Percentiles rank a stretch among this genome's conserved stretches.
Evolutionary conservation across 2,329 filamentous ascomycete species (phyloP).

Genomic region (Sphaerulina musiva): DNA sequence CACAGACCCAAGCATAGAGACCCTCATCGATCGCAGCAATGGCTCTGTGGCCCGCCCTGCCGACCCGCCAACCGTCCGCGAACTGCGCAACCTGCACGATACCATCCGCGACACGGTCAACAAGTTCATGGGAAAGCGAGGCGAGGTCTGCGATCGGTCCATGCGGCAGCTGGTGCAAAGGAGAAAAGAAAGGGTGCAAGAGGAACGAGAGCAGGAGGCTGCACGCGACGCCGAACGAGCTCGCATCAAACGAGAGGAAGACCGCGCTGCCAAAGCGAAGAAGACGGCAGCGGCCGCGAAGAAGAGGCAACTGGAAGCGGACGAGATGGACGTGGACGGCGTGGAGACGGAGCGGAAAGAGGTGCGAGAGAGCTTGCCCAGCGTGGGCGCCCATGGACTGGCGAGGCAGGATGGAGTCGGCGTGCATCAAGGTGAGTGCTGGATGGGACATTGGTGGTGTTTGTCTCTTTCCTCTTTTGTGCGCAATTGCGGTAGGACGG

Average conservation of each 20-base stretch:
- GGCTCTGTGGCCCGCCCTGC: constrained; percentile 44
- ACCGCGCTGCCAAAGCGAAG: constrained; percentile 27
- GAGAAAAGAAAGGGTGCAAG: constrained; percentile 55
- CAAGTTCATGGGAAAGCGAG: constrained; percentile 45
- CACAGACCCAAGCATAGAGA: constrained; percentile 59
- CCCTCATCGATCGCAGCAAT: constrained; percentile 59
- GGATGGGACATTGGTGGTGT: not conserved
- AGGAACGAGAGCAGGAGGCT: constrained; percentile 47
- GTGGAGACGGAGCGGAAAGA: constrained; percentile 66
- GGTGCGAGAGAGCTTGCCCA: constrained; percentile 58
- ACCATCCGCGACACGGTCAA: constrained; percentile 55
- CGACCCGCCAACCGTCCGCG: constrained; percentile 50
- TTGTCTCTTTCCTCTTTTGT: no score
- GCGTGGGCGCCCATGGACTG: constrained; percentile 57
- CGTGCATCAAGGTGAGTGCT: constrained; percentile 49
- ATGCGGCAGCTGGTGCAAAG: constrained; percentile 64
- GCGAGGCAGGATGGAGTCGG: constrained; percentile 59
- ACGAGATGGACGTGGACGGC: constrained; percentile 38
- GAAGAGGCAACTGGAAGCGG: constrained; percentile 25
- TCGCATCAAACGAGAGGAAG: constrained; percentile 28
- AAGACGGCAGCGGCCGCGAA: constrained; percentile 17
- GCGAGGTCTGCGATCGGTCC: constrained; percentile 61
- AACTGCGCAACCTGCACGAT: constrained; percentile 58
- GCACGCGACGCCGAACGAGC: constrained; percentile 43
- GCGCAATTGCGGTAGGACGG: no score